Evolutionary conservation across 768 basidiomycete species (phyloP).

Genomic region (Calocybe cyanea): DNA sequence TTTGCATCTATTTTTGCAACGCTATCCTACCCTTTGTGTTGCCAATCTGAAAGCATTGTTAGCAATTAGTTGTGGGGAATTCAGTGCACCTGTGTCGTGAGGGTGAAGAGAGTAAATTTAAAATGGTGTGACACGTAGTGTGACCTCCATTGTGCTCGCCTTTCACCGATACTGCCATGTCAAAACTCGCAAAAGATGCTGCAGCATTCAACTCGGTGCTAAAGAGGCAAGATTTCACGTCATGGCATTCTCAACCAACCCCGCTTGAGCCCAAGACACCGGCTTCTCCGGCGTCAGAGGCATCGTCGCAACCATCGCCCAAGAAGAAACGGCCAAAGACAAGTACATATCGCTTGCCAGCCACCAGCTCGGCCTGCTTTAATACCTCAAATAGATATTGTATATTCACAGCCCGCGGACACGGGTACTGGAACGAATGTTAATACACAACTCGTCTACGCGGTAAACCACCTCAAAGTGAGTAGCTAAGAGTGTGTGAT

Average conservation of each 20-base stretch:
- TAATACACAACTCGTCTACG: conserved; percentile 85
- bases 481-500: conserved; percentile 8
- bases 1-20: no score
- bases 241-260: conserved; percentile 70
- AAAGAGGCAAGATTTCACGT: conserved; percentile 62
- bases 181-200: conserved; percentile 63
- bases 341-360: conserved; percentile 38
- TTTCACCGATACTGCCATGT: conserved; percentile 42
- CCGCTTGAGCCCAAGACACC: conserved; percentile 24
- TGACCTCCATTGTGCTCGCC: conserved; percentile 4
- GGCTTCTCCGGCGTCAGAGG: conserved; percentile 20
- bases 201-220: conserved; percentile 67
- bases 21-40: no score
- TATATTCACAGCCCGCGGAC: conserved; percentile 86
- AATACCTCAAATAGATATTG: conserved; percentile 47
- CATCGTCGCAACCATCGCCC: conserved; percentile 27
- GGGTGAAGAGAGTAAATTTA: no score
- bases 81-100: no score
- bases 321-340: conserved; percentile 66
- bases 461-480: conserved; percentile 79
- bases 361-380: conserved; percentile 11
- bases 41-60: no score
- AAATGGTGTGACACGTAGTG: conserved; percentile 16
- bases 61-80: no score
- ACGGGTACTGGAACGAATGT: conserved; percentile 77